Evolutionary conservation across 441 rosid species (phyloP).

Genomic region (Kokia cookei): DNA sequence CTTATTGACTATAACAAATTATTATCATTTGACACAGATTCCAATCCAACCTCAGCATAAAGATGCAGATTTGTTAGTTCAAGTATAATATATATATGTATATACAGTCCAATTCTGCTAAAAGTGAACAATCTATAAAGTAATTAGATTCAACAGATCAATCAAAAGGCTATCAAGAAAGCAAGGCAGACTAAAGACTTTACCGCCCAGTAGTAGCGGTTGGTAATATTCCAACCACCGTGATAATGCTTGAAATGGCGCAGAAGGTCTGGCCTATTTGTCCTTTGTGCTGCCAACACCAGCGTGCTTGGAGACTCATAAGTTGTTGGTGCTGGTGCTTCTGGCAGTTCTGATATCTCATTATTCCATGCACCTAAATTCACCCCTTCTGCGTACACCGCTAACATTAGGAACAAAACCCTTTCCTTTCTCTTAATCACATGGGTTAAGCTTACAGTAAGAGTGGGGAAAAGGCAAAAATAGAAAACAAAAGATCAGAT

Average conservation of each 20-base stretch:
- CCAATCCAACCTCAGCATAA: not conserved
- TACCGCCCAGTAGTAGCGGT: constrained; percentile 88
- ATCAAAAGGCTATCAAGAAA: not conserved
- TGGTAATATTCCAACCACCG: constrained; percentile 82
- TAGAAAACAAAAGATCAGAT: not conserved
- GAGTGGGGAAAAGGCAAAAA: not conserved
- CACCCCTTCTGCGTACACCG: constrained; percentile 34
- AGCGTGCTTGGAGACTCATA: constrained; percentile 27
- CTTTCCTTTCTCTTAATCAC: not conserved
- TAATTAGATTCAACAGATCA: not conserved
- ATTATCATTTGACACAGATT: not conserved
- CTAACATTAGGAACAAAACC: not conserved
- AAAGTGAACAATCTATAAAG: not conserved
- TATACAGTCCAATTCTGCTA: not conserved
- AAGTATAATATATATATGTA: not conserved
- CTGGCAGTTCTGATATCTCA: constrained; percentile 36
- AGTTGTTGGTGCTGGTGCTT: constrained; percentile 57
- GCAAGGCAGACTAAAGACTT: constrained; percentile 19
- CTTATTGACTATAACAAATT: not conserved
- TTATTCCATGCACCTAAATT: constrained; percentile 57
- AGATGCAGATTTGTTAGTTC: not conserved
- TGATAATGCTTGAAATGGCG: constrained; percentile 49
- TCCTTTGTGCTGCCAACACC: constrained; percentile 67
- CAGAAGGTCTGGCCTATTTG: constrained; percentile 78
- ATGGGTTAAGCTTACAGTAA: not conserved